Percentiles rank a stretch among this genome's conserved stretches.
Conservation (phyloP, 2,329 filamentous ascomycete genomes). For the Colletotrichum sp. region DNA sequence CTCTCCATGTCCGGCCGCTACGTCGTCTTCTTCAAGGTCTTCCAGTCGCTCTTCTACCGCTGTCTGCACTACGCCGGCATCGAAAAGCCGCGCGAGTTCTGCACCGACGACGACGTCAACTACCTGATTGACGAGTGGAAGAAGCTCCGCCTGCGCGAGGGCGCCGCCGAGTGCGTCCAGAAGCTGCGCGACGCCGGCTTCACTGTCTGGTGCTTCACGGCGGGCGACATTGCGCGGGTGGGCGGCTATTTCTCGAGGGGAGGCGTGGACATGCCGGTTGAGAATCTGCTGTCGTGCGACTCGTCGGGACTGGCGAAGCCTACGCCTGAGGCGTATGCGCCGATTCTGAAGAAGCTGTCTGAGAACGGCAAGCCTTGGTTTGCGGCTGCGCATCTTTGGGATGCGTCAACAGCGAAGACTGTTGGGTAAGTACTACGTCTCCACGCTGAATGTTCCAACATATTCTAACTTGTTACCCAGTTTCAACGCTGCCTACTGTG, state of each 20-base stretch:
- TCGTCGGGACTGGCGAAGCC: conserved; percentile 54
- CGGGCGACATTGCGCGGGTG: conserved; percentile 54
- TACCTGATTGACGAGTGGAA: conserved; percentile 43
- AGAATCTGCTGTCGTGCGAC: conserved; percentile 60
- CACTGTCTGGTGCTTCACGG: conserved; percentile 60
- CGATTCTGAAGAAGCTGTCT: conserved; percentile 46
- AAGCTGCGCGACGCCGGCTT: conserved; percentile 51
- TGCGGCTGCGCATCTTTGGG: conserved; percentile 66
- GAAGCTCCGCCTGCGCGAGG: conserved; percentile 39
- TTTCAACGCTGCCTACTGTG: conserved; percentile 59
- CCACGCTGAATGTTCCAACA: too few species aligned
- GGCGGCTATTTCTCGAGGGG: conserved; percentile 54
- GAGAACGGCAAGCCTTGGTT: conserved; percentile 54
- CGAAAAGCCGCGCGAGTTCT: conserved; percentile 43
- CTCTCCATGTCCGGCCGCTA: conserved; percentile 50
- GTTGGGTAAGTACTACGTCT: conserved; percentile 33
- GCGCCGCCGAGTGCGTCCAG: conserved; percentile 44
- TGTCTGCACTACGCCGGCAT: conserved; percentile 50
- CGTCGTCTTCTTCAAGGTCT: conserved; percentile 45
- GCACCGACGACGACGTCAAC: conserved; percentile 46
- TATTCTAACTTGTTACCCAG: conserved; percentile 16
- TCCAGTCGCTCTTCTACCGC: conserved; percentile 52
- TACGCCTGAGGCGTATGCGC: conserved; percentile 48
- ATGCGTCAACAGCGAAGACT: conserved; percentile 56
- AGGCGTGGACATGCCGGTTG: conserved; percentile 52